Conservation (phyloP, 306 rosid genomes). For the Carpinus viminea region DNA sequence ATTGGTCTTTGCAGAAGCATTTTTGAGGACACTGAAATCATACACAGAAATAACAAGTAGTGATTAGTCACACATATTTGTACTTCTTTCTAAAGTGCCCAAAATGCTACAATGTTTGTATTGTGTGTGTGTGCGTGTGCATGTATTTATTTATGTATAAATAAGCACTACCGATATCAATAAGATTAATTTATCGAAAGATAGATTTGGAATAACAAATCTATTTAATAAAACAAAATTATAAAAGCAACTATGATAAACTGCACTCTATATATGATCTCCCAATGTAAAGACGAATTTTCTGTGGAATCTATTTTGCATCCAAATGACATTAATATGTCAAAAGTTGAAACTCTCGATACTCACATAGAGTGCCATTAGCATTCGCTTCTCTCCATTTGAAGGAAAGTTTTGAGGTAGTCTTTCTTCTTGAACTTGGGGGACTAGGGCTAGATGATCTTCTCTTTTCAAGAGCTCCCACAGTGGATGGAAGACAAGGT, state of each 20-base stretch:
- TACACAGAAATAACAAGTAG: constrained; percentile 15
- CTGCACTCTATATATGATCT: not conserved
- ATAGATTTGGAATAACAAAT: constrained; percentile 1
- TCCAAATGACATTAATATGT: not conserved
- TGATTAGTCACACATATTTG: constrained; percentile 4
- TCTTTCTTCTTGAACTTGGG: constrained; percentile 66
- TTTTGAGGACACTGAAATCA: constrained; percentile 86
- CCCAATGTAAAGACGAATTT: not conserved
- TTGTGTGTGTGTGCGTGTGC: not conserved
- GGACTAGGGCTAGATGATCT: constrained; percentile 80
- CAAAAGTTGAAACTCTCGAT: constrained; percentile 3
- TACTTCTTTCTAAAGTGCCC: not conserved
- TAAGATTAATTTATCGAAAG: constrained; percentile 2
- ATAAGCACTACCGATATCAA: not conserved
- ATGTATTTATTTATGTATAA: not conserved
- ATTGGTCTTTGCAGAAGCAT: constrained; percentile 70
- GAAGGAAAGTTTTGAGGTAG: constrained; percentile 61
- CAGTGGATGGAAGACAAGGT: constrained; percentile 83
- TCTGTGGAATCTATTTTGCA: not conserved
- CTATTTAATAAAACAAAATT: not conserved
- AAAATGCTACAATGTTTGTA: not conserved
- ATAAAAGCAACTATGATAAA: not conserved
- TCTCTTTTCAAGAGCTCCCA: constrained; percentile 72
- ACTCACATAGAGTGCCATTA: constrained; percentile 67
- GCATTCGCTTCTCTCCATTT: constrained; percentile 76